Evolutionary conservation across 108 stramenopile genomes (phyloP), one percentile per base, ranked within the genome.

Genomic region (Cyclotella distinguenda): DNA sequence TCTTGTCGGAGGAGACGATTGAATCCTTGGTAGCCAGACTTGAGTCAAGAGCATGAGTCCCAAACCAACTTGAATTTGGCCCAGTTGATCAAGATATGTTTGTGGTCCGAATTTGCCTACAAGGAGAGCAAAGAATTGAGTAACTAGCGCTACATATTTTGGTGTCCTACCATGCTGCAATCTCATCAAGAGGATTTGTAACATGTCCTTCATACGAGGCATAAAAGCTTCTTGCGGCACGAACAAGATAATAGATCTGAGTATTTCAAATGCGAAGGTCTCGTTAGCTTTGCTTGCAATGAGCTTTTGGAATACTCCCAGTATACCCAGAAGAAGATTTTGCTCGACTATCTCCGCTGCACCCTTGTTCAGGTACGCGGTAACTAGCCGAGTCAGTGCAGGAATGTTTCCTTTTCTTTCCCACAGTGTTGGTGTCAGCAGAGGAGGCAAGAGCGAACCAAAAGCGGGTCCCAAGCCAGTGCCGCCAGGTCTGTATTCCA

Each of bases 371-470:
- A 98, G 57, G 74, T 98, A 98, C 2, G 96, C 97, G 50, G 81
- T 81, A 0, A 97, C 35, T 12, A 98, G 74, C 13, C 93, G 87
- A 12, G 86, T 78, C 39, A 99, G 76, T n/a, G 93, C 98, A 21
- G 98, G 98, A 27, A 97, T 82, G 60, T 99, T 99, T 27, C 96
- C 96, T 54, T 78, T 84, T 27, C 89, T 65, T 47, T 95, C 95
- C 98, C 98, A 99, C 2, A 95, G 59, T 1, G 74, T 52, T 18
- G 96, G 95, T 16, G 77, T 86, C 49, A 99, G 68, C 39, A 97
- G 70, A 12, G 94, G 92, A 43, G 83, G 67, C 52, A 97, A 95
- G 15, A 99, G 79, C 6, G 64, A 74, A 32, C 64, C 62, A 79
- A 97, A 99, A 7, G 91, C 89, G 18, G 75, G 66, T 16, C 93